Conservation (phyloP, 352 stramenopile species). For the Phytophthora colocasiae region DNA sequence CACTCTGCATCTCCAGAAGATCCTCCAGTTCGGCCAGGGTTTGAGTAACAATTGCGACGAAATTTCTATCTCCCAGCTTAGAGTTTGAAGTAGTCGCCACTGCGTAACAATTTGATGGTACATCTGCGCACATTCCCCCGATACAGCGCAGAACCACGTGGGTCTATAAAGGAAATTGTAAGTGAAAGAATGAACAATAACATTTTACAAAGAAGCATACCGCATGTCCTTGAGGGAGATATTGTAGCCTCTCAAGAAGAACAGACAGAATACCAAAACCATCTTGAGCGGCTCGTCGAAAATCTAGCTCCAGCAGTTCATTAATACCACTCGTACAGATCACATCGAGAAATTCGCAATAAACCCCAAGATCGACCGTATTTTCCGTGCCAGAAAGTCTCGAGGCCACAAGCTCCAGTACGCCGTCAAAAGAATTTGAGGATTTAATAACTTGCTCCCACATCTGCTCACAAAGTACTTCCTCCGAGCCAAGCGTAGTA, state of each 20-base stretch:
- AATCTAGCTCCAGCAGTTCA: conserved; percentile 8
- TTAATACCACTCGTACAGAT: conserved; percentile 12
- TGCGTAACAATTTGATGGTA: conserved; percentile 5
- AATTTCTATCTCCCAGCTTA: neutral
- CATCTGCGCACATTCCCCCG: conserved; percentile 11
- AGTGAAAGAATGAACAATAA: neutral
- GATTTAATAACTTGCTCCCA: conserved; percentile 13
- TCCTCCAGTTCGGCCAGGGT: neutral
- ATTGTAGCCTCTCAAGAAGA: conserved; percentile 13
- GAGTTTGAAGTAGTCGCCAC: neutral
- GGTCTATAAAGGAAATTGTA: neutral
- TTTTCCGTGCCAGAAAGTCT: conserved; percentile 1
- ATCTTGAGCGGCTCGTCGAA: conserved; percentile 6
- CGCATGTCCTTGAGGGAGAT: neutral
- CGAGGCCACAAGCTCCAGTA: conserved; percentile 9
- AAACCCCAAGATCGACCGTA: conserved; percentile 8
- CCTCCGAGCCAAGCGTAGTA: conserved; percentile 9
- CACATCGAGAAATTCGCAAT: conserved; percentile 27
- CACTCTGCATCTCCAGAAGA: neutral
- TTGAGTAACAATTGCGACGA: neutral
- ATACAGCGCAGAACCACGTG: conserved; percentile 10
- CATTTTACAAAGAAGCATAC: conserved; percentile 7
- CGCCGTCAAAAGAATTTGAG: conserved; percentile 1
- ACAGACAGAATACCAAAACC: conserved; percentile 19
- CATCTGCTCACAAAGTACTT: conserved; percentile 23